phyloP scores from a whole-genome alignment of 257 asterid genomes.

The Solanum tarijense region DNA sequence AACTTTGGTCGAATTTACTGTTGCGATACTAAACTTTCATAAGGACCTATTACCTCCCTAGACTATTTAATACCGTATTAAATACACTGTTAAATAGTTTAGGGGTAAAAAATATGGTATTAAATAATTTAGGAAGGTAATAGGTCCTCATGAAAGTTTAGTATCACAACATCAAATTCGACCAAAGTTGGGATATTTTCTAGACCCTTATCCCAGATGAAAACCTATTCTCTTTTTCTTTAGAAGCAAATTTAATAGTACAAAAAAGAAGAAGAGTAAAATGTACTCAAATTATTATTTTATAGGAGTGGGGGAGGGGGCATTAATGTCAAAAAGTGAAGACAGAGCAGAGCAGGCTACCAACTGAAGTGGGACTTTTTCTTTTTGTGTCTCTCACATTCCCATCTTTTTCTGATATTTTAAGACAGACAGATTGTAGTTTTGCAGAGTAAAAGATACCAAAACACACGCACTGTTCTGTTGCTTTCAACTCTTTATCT shows the following conservation, averaged over 20 bases:
- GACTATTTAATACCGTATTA: too few species aligned
- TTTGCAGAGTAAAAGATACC: neutral
- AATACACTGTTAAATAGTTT: too few species aligned
- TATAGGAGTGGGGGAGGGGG: neutral
- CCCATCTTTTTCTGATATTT: conserved; percentile 2
- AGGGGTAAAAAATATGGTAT: too few species aligned
- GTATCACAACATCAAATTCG: too few species aligned
- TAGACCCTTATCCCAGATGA: neutral
- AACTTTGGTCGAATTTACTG: too few species aligned
- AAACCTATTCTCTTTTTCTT: neutral
- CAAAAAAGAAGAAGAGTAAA: neutral
- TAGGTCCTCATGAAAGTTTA: too few species aligned
- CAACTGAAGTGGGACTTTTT: conserved; percentile 3
- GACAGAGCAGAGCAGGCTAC: conserved; percentile 1
- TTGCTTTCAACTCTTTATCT: neutral
- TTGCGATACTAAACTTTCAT: too few species aligned
- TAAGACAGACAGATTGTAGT: conserved; percentile 6
- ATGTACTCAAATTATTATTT: neutral
- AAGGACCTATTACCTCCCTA: too few species aligned
- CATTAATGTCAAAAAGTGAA: neutral
- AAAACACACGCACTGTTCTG: neutral
- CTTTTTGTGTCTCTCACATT: conserved; percentile 7
- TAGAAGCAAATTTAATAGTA: neutral
- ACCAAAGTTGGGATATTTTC: too few species aligned
- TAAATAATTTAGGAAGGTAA: too few species aligned